Conservation (phyloP, 805 yeast genomes). For the Candida nemodendra region DNA sequence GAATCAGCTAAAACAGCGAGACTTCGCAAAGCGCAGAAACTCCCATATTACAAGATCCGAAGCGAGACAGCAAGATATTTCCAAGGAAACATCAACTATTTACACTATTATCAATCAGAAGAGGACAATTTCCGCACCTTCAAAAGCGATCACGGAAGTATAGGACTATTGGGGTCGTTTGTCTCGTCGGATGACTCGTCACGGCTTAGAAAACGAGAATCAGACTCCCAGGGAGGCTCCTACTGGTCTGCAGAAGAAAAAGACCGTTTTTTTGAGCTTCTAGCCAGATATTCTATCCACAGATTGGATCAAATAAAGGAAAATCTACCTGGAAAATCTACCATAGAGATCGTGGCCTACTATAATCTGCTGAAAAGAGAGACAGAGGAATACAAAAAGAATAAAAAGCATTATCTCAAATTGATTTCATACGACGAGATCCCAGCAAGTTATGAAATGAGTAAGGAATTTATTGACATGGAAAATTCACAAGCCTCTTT, state of each 20-base stretch:
- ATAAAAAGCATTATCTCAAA: constrained; percentile 13
- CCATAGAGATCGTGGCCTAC: constrained; percentile 44
- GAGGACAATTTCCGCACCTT: constrained; percentile 7
- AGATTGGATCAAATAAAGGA: constrained; percentile 40
- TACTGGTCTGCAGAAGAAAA: constrained; percentile 51
- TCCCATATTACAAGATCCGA: constrained; percentile 13
- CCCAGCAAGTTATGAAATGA: constrained; percentile 55
- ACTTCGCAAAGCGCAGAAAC: constrained; percentile 4
- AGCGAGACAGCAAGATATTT: constrained; percentile 15
- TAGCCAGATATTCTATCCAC: constrained; percentile 50
- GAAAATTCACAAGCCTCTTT: constrained; percentile 38
- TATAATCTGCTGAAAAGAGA: constrained; percentile 38
- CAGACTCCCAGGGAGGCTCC: constrained; percentile 31
- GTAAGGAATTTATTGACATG: constrained; percentile 38
- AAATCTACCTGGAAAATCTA: constrained; percentile 41
- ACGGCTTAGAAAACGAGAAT: constrained; percentile 6
- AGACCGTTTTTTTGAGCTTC: constrained; percentile 46
- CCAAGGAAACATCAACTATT: constrained; percentile 24
- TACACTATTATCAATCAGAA: constrained; percentile 14
- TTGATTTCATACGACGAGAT: constrained; percentile 42
- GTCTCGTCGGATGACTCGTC: constrained; percentile 14
- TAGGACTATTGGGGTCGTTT: constrained; percentile 19
- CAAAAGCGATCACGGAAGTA: constrained; percentile 12
- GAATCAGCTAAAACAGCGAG: constrained; percentile 2
- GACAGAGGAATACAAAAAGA: constrained; percentile 27